A percentile compares a stretch with the other conserved stretches of the same genome.
These are phyloP conservation scores for Picocystis sp. DNA, from an alignment of 163 green algal species.

Conservation along the genomic window DNA sequence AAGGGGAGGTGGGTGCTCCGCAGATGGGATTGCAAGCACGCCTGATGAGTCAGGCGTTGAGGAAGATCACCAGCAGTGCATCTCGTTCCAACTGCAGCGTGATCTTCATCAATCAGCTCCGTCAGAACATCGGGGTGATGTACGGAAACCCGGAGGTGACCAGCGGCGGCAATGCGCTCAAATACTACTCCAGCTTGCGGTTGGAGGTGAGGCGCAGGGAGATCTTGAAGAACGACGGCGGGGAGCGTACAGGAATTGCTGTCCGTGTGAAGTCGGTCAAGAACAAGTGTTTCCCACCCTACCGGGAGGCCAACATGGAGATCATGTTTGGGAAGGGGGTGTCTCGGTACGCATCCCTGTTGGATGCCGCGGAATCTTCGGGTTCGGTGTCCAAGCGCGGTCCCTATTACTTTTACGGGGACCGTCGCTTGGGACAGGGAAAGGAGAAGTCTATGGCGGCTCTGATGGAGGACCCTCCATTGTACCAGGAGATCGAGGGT, in stretches of 20 bases:
- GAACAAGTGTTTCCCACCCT: conserved; percentile 81
- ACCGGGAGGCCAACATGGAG: conserved; percentile 63
- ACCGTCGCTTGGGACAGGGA: too few species aligned
- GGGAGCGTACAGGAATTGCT: conserved; percentile 13
- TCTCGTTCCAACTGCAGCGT: conserved; percentile 64
- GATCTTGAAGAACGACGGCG: conserved; percentile 31
- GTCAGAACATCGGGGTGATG: conserved; percentile 61
- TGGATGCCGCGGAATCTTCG: conserved; percentile 56
- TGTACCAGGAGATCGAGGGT: too few species aligned
- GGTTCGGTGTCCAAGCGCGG: too few species aligned
- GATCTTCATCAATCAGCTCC: conserved; percentile 94
- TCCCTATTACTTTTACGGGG: too few species aligned
- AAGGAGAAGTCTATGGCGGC: too few species aligned
- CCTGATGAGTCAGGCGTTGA: conserved; percentile 78
- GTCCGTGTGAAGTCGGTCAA: conserved; percentile 33
- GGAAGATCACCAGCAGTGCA: conserved; percentile 73
- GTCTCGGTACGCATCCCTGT: conserved; percentile 42
- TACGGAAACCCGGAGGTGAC: conserved; percentile 90
- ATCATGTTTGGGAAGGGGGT: conserved; percentile 78
- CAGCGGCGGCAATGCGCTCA: conserved; percentile 76
- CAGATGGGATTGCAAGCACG: conserved; percentile 72
- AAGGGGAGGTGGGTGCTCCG: conserved; percentile 48
- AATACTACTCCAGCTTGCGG: conserved; percentile 62
- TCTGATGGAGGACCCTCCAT: too few species aligned
- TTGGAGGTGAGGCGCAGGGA: conserved; percentile 77